These are phyloP conservation scores for Penicillium sp. DNA, from an alignment of 2,329 filamentous ascomycete genomes.

Conservation along the genomic window DNA sequence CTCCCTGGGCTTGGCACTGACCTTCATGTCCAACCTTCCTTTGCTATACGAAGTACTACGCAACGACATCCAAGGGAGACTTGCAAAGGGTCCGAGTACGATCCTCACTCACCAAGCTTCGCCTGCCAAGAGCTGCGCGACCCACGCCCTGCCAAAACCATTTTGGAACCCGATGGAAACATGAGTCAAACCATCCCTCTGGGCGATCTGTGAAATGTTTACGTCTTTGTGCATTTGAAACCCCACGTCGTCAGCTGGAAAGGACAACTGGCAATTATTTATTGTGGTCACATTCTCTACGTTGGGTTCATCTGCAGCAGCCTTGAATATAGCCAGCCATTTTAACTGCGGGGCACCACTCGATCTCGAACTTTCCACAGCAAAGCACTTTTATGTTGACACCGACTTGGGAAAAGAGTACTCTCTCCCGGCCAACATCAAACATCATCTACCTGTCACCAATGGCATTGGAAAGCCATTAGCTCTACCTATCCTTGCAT, in stretches of 20 bases:
- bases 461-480: not conserved
- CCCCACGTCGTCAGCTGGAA: conserved; percentile 8
- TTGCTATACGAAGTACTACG: not conserved
- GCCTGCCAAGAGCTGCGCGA: conserved; percentile 7
- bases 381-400: not conserved
- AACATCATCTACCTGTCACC: not conserved
- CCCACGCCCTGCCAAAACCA: conserved; percentile 31
- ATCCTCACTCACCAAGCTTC: not conserved
- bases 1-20: conserved; percentile 10
- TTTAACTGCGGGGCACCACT: conserved; percentile 7
- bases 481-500: not conserved
- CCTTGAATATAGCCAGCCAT: conserved; percentile 1
- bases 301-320: not conserved
- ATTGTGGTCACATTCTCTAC: not conserved
- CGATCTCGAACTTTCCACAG: not conserved
- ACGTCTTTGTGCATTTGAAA: conserved; percentile 13
- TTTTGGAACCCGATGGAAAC: conserved; percentile 38
- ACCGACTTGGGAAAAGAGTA: not conserved
- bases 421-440: not conserved
- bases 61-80: not conserved
- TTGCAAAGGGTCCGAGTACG: not conserved
- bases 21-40: not conserved
- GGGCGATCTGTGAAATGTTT: conserved; percentile 17
- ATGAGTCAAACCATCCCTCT: conserved; percentile 17
- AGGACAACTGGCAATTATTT: not conserved